Evolutionary conservation across 441 rosid species (phyloP).

Genomic region (Biscutella laevigata): DNA sequence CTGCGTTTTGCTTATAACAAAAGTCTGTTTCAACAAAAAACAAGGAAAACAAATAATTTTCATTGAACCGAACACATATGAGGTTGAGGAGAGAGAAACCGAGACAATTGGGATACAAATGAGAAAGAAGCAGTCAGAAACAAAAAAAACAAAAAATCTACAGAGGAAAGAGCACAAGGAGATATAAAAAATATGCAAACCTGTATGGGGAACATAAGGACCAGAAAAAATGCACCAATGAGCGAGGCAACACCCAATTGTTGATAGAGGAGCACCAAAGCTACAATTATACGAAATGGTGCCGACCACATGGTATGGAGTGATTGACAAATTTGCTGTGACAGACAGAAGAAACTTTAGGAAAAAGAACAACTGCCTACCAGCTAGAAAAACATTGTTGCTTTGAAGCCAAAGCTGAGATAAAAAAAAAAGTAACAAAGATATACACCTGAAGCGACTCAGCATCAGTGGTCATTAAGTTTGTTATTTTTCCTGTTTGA

Average conservation of each 20-base stretch:
- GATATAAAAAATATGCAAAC: conserved; percentile 29
- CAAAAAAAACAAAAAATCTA: conserved; percentile 1
- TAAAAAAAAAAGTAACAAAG: conserved; percentile 12
- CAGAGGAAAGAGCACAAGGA: conserved; percentile 2
- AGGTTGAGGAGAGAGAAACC: conserved; percentile 1
- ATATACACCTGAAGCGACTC: conserved; percentile 82
- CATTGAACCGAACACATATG: neutral
- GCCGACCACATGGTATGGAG: conserved; percentile 99
- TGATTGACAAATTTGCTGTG: conserved; percentile 47
- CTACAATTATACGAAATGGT: conserved; percentile 76
- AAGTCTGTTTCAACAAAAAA: conserved; percentile 46
- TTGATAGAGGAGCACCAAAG: conserved; percentile 78
- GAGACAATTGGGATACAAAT: conserved; percentile 4
- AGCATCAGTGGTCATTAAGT: conserved; percentile 98
- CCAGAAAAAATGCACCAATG: conserved; percentile 78
- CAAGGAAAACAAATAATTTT: neutral
- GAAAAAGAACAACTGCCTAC: conserved; percentile 4
- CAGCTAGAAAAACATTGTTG: neutral
- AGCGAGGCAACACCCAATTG: conserved; percentile 34
- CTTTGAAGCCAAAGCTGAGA: neutral
- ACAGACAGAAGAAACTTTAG: conserved; percentile 8
- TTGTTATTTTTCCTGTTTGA: conserved; percentile 93
- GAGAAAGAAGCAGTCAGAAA: conserved; percentile 3
- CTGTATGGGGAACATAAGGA: conserved; percentile 88
- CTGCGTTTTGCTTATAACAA: conserved; percentile 86